Evolutionary conservation across 768 basidiomycete genomes (phyloP), one percentile per base, ranked within the genome.

Genomic region (Russula lepida): DNA sequence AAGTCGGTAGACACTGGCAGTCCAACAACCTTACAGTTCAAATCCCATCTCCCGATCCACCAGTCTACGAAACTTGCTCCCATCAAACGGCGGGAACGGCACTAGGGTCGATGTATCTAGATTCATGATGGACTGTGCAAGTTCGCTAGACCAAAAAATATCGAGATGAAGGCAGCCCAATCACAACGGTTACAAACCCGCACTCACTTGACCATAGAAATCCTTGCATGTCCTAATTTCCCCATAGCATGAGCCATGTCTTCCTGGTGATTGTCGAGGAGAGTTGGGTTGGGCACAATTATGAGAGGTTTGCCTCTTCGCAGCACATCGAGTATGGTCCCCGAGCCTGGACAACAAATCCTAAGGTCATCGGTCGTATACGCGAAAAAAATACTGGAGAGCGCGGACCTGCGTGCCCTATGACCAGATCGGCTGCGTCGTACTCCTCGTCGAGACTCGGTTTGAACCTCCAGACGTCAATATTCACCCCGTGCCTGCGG

Each of bases 221-320:
- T 73, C 61, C 72, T 78, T 49, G 93, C 74, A 72, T 90, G 77
- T 6, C 81, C 79, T 37, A 82, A 77, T 19, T 70, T 71, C 17
- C 77, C 77, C 57, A 99, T 75, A 13, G 84, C 82, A 43, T 78
- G 72, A 0, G 95, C 92, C 6, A 99, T 77, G 69, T 99, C 92
- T 56, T 84, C 78, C 76, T 99, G 95, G 69, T 99, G 95, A 70
- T 97, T 90, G 71, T 97, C 87, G 71, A 95, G 80, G 32, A 99
- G 75, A 0, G 89, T 87, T 46, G 85, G 76, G 71, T 99, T 99
- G 12, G 94, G 94, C 3, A 97, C 85, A 4, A 90, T 88, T 64
- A 99, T 86, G 65, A 99, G 76, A 7, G 83, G 81, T 68, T 88
- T 92, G 50, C 79, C 78, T 53, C 82, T 75, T 33, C 93, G 78